These are phyloP conservation scores for Oryza rufipogon DNA, from an alignment of 176 grass and related monocot genomes.

Conservation along the genomic window DNA sequence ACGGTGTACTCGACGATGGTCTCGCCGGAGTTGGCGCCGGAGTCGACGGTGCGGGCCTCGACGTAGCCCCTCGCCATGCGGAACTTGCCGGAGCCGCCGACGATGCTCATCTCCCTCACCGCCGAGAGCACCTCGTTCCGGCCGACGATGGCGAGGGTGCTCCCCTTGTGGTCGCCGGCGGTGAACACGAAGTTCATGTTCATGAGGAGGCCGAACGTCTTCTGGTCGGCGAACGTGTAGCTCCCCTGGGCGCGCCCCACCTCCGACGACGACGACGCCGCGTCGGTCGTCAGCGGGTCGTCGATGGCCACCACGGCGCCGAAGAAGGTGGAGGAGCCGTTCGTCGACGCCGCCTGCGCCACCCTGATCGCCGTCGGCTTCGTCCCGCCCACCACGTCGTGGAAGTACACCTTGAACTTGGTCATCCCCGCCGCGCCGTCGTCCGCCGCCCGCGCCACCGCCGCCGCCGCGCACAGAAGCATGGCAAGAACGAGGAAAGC, in stretches of 20 bases:
- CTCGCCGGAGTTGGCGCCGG: background rate
- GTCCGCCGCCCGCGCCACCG: background rate
- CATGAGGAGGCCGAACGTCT: slow-evolving; percentile 54
- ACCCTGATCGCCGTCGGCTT: slow-evolving; percentile 55
- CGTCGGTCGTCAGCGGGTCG: slow-evolving; percentile 58
- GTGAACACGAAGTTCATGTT: slow-evolving; percentile 79
- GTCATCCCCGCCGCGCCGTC: background rate
- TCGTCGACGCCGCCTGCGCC: slow-evolving; percentile 41
- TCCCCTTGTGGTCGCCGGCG: slow-evolving; percentile 70
- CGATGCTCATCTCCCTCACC: slow-evolving; percentile 75
- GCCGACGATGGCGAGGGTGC: slow-evolving; percentile 57
- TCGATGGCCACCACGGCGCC: slow-evolving; percentile 69
- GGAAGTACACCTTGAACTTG: slow-evolving; percentile 65
- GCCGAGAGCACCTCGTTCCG: slow-evolving; percentile 51
- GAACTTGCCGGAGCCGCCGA: slow-evolving; percentile 72
- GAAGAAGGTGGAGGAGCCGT: slow-evolving; percentile 48
- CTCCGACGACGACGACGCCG: slow-evolving; percentile 26
- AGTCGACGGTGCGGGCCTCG: slow-evolving; percentile 47
- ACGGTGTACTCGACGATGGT: slow-evolving; percentile 74
- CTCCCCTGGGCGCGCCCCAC: slow-evolving; percentile 76
- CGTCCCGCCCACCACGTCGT: slow-evolving; percentile 54
- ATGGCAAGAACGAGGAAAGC: background rate
- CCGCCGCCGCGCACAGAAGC: background rate
- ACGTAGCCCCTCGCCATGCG: slow-evolving; percentile 60
- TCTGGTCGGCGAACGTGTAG: slow-evolving; percentile 53